phyloP scores from a whole-genome alignment of 108 stramenopile species.

The Conticribra weissflogii region DNA sequence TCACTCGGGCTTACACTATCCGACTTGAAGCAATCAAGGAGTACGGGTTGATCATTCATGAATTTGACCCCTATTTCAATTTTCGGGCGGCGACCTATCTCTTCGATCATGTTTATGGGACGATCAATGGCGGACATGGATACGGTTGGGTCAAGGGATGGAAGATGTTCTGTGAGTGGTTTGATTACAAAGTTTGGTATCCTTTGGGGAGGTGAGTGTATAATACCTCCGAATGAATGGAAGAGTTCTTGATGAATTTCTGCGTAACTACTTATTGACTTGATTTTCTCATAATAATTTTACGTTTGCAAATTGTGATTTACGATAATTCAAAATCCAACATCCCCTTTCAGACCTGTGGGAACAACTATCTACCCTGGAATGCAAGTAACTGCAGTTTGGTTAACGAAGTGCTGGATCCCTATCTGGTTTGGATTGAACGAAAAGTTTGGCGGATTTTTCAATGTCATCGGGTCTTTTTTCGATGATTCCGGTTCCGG shows the following conservation, averaged over 20 bases:
- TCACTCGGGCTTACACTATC: slow-evolving; percentile 70
- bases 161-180: slow-evolving; percentile 84
- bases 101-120: slow-evolving; percentile 17
- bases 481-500: slow-evolving; percentile 7
- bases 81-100: slow-evolving; percentile 78
- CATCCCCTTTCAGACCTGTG: slow-evolving; percentile 87
- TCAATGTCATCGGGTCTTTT: background rate
- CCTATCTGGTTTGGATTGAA: slow-evolving; percentile 42
- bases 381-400: slow-evolving; percentile 94
- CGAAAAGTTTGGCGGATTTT: background rate
- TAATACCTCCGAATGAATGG: too few species aligned
- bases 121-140: background rate
- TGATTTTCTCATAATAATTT: background rate
- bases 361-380: slow-evolving; percentile 99
- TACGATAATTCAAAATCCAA: too few species aligned
- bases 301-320: slow-evolving; percentile 16
- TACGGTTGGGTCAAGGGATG: slow-evolving; percentile 30
- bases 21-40: slow-evolving; percentile 80
- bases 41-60: slow-evolving; percentile 73
- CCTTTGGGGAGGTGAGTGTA: slow-evolving; percentile 77
- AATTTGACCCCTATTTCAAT: slow-evolving; percentile 93
- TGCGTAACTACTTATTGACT: slow-evolving; percentile 1
- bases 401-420: slow-evolving; percentile 72
- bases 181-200: slow-evolving; percentile 95
- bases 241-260: background rate